Base-by-base conservation (phyloP, 495 filamentous ascomycete genomes). In the Podospora australis region DNA sequence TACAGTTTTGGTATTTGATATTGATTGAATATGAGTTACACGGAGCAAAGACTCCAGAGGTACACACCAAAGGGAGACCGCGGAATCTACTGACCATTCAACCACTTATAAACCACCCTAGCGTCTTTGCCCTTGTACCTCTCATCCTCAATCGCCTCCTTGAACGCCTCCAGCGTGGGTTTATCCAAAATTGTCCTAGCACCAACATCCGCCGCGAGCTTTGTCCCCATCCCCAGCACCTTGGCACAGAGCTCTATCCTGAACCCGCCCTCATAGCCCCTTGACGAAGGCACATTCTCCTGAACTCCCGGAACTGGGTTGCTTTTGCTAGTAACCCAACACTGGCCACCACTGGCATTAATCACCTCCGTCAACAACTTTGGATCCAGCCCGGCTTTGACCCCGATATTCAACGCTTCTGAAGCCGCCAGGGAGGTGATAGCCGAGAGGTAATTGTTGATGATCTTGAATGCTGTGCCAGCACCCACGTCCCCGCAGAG, bases 401-500 rank as follows among this genome's bases (percentile, higher is more conserved):
- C 58, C 25, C 68, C 68, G 19, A 69, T 69, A 24, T 65, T 66
- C 2, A 71, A 44, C n/a, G 66, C 66, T 50, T 71, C 65, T 13
- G 63, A 61, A 0, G 60, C 66, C 3, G 66, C 66, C 14, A 71
- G 63, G n/a, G 62, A 61, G 8, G 66, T 68, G 23, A 64, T 66
- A 11, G 66, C 60, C 25, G 50, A 57, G 41, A 69, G 61, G 56
- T 71, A 71, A 51, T 71, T 71, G 48, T 69, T 71, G 42, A 62
- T 63, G 24, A 71, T 64, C 55, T 71, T 71, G 39, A 67, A 66
- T 6, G 61, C 60, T 0, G 66, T 65, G 7, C 68, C 68, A 1
- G 63, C 49, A 3, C 66, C 64, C 1, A 67, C 57, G n/a, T 48
- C 48, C 7, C 62, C 61, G 39, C 65, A 64, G 23, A 64, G 57